Evolutionary conservation across 2,329 filamentous ascomycete genomes (phyloP).

Genomic region (Stylonectria norvegica): DNA sequence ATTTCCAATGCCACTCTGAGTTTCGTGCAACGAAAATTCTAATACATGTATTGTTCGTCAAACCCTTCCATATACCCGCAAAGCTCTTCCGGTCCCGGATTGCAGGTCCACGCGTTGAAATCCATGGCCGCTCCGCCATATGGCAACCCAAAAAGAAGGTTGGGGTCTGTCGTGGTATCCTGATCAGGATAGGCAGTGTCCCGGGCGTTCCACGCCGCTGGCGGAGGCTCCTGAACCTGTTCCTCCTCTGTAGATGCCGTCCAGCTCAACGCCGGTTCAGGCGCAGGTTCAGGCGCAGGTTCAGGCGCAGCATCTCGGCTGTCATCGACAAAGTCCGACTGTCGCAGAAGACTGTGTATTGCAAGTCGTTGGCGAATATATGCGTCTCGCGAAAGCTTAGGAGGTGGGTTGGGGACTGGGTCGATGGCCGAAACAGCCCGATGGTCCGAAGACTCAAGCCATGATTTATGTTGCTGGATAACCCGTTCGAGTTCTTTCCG

Average conservation of each 20-base stretch:
- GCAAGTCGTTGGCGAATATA: slow-evolving; percentile 32
- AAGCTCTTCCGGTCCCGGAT: slow-evolving; percentile 13
- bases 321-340: slow-evolving; percentile 39
- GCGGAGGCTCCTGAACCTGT: slow-evolving; percentile 10
- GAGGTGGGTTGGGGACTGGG: slow-evolving; percentile 5
- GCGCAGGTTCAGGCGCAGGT: slow-evolving; percentile 1
- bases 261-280: slow-evolving; percentile 19
- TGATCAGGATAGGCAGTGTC: not conserved
- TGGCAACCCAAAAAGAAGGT: slow-evolving; percentile 21
- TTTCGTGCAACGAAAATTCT: slow-evolving; percentile 1
- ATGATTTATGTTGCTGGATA: slow-evolving; percentile 22
- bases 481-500: slow-evolving; percentile 27
- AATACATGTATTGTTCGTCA: slow-evolving; percentile 29
- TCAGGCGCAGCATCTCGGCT: slow-evolving; percentile 32
- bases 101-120: slow-evolving; percentile 20
- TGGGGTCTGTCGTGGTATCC: slow-evolving; percentile 17
- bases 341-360: slow-evolving; percentile 39
- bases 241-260: slow-evolving; percentile 23
- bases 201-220: slow-evolving; percentile 10
- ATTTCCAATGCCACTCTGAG: too few relatives aligned
- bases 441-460: slow-evolving; percentile 23
- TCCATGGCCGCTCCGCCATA: slow-evolving; percentile 19
- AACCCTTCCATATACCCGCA: slow-evolving; percentile 15
- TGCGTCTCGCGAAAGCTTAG: slow-evolving; percentile 20
- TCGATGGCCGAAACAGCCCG: slow-evolving; percentile 14